Percentiles rank a stretch among this genome's conserved stretches.
Conservation (phyloP, 1,284 basidiomycete genomes). For the Neonothopanus nambi region DNA sequence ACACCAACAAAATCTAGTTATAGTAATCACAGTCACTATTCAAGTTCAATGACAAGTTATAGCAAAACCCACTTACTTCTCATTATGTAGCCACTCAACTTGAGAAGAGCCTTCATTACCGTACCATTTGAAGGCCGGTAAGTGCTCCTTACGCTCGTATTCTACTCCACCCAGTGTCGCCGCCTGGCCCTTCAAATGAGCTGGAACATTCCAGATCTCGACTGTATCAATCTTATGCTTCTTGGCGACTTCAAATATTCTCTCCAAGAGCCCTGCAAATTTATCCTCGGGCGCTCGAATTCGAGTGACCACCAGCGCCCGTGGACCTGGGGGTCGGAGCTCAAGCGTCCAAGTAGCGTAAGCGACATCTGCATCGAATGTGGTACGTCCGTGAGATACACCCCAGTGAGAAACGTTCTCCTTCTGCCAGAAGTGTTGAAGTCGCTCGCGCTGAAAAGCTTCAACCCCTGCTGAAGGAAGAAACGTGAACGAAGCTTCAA, state of each 20-base stretch:
- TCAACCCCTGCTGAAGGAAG: slow-evolving; percentile 48
- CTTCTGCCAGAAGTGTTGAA: slow-evolving; percentile 27
- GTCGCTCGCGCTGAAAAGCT: slow-evolving; percentile 39
- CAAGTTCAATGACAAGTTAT: background rate
- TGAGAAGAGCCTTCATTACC: slow-evolving; percentile 37
- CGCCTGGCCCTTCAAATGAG: slow-evolving; percentile 24
- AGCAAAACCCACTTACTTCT: slow-evolving; percentile 39
- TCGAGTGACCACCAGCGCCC: slow-evolving; percentile 52
- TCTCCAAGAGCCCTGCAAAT: slow-evolving; percentile 41
- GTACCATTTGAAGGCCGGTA: slow-evolving; percentile 62
- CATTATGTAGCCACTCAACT: slow-evolving; percentile 56
- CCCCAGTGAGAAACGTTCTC: slow-evolving; percentile 38
- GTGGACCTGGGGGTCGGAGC: slow-evolving; percentile 28
- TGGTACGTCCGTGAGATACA: slow-evolving; percentile 22
- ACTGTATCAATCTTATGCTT: slow-evolving; percentile 41
- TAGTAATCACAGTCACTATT: background rate
- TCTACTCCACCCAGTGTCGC: slow-evolving; percentile 41
- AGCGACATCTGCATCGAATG: slow-evolving; percentile 12
- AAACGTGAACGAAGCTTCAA: slow-evolving; percentile 37
- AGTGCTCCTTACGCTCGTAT: slow-evolving; percentile 43
- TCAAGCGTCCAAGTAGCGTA: slow-evolving; percentile 61
- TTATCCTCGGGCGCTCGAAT: slow-evolving; percentile 37
- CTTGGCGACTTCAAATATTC: slow-evolving; percentile 39
- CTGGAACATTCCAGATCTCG: slow-evolving; percentile 52
- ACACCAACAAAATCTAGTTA: slow-evolving; percentile 1